phyloP scores from a whole-genome alignment of 768 basidiomycete species.

The Pisolithus tinctorius region DNA sequence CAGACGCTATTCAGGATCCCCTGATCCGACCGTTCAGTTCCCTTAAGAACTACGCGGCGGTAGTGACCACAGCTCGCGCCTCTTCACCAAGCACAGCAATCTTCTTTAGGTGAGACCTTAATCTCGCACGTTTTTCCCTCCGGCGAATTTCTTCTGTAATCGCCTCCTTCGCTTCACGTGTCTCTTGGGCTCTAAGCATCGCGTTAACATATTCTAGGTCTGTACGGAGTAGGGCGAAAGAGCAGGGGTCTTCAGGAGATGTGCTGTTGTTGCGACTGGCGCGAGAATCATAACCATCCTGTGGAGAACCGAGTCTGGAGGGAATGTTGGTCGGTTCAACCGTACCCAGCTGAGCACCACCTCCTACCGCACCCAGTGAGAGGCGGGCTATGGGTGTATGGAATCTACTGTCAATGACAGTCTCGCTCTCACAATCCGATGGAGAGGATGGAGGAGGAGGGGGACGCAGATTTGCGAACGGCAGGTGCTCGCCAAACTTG shows the following conservation, averaged over 20 bases:
- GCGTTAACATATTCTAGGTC: not conserved
- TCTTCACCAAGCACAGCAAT: not conserved
- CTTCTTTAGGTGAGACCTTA: not conserved
- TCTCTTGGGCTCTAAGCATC: not conserved
- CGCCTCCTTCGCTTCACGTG: not conserved
- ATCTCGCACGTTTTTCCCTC: not conserved
- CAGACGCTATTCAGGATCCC: not conserved
- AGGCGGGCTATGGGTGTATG: not conserved
- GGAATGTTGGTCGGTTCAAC: not conserved
- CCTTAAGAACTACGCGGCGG: not conserved
- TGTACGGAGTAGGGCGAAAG: not conserved
- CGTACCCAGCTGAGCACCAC: not conserved
- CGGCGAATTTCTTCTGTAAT: not conserved
- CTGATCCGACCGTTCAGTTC: not conserved
- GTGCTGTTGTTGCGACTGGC: not conserved
- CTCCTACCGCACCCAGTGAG: not conserved
- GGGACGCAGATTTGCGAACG: not conserved
- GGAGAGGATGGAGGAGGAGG: not conserved
- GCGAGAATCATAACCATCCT: too few relatives aligned
- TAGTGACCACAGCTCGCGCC: not conserved
- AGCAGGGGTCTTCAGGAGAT: not conserved
- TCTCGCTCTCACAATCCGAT: not conserved
- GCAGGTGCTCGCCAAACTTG: not conserved
- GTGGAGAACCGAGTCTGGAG: not conserved
- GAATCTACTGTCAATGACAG: too few relatives aligned